Conservation (phyloP, 495 filamentous ascomycete species). For the Penicillium bovifimosum region DNA sequence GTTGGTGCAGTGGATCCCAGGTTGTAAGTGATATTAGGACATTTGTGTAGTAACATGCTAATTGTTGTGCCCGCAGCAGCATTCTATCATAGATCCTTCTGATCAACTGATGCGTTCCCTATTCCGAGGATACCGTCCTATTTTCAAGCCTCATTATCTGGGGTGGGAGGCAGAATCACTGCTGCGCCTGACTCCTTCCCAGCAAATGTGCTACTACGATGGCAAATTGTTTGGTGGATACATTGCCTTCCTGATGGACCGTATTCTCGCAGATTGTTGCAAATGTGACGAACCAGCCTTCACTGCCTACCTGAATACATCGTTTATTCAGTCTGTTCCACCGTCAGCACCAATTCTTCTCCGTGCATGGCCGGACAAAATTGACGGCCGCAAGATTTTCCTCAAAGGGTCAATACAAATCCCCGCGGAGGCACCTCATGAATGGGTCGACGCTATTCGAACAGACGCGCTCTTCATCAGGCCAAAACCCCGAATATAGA, state of each 20-base stretch:
- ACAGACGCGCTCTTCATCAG: constrained; percentile 8
- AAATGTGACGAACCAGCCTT: constrained; percentile 2
- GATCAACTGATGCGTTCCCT: constrained; percentile 3
- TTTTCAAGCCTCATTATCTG: neutral
- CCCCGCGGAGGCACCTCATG: neutral
- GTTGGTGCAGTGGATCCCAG: neutral
- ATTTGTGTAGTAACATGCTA: neutral
- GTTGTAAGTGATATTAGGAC: neutral
- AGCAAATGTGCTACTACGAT: constrained; percentile 11
- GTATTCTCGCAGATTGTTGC: constrained; percentile 9
- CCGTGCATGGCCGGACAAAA: constrained; percentile 7
- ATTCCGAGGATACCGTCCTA: constrained; percentile 7
- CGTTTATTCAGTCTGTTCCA: neutral
- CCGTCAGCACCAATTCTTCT: constrained; percentile 6
- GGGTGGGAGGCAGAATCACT: constrained; percentile 8
- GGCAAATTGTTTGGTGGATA: constrained; percentile 12
- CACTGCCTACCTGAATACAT: constrained; percentile 7
- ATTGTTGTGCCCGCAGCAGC: neutral
- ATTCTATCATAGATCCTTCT: neutral
- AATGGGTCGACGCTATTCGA: constrained; percentile 3
- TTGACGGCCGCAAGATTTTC: constrained; percentile 10
- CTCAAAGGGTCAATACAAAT: constrained; percentile 4
- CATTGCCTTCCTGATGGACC: constrained; percentile 9
- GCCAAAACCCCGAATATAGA: constrained; percentile 1
- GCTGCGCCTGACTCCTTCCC: constrained; percentile 1